Evolutionary conservation across 2,329 filamentous ascomycete species (phyloP), one percentile per base, ranked within the genome.

Genomic region (Chalaropsis thielavioides): DNA sequence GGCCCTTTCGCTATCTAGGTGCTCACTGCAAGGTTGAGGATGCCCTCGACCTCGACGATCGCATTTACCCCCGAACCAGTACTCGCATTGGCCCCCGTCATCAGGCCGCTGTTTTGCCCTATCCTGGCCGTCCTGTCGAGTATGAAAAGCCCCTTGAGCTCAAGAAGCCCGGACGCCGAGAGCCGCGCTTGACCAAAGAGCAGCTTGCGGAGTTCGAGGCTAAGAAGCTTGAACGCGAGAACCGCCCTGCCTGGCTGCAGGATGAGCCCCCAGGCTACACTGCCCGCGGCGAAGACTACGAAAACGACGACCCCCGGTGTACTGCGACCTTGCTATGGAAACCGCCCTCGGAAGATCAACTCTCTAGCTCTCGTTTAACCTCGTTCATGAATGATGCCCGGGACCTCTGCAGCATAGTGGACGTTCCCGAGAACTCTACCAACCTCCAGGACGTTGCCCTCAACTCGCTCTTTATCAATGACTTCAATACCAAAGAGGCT

Each of bases 21-120:
- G 91, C 96, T 69, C 94, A 99, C 75, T 96, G 92, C 75, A 89
- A 91, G 69, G 88, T 94, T 0, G 92, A 97, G 74, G 94, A 99
- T 76, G 94, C 90, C 0, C 79, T 99, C 38, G 94, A 99, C 73
- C 95, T 96, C 72, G 94, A 99, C 72, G 94, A 99, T 74, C 87
- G 94, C 69, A 97, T 99, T 69, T 97, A 97, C 72, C 94, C 94
- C 8, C 87, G 94, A 69, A 92, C 94, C 17, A 95, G 92, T 72
- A 97, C 94, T 64, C 87, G 94, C 44, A 80, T 97, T 44, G 94
- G 94, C 7, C 90, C 91, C 10, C 85, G 91, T 64, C 91, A 97
- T 74, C 94, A 99, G 77, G 92, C 94, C 3, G 87, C 85, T 69
- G 89, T 96, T 41, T 79, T 83, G 61, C 81, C 88, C 5, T 99